Conservation (phyloP, 495 filamentous ascomycete genomes). For the Neurospora pannonica region DNA sequence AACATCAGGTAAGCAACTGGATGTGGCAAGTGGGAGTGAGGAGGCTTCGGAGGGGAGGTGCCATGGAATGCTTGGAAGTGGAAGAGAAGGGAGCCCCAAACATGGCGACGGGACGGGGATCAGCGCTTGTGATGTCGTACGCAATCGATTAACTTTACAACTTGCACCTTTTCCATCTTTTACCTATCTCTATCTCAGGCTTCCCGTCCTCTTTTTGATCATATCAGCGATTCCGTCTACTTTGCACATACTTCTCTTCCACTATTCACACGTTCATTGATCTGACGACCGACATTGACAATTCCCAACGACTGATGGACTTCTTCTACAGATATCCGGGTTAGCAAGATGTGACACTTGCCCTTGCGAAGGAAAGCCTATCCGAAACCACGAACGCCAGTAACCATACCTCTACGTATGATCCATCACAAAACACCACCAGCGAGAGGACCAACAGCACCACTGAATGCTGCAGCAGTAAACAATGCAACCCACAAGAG, state of each 20-base stretch:
- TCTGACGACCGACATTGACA: not conserved
- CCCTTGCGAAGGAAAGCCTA: not conserved
- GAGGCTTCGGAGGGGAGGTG: not conserved
- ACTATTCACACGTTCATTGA: not conserved
- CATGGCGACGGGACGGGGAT: not conserved
- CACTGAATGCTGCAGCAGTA: not conserved
- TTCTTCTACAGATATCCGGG: not conserved
- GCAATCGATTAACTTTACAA: not conserved
- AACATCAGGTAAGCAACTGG: not conserved
- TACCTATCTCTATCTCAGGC: not conserved
- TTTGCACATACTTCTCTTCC: not conserved
- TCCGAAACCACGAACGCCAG: not conserved
- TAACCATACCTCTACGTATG: not conserved
- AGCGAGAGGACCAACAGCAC: not conserved
- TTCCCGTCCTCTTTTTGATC: not conserved
- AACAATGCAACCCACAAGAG: conserved; percentile 41
- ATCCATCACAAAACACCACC: not conserved
- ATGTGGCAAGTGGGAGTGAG: not conserved
- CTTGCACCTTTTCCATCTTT: not conserved
- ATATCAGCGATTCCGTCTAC: not conserved
- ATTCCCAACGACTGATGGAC: not conserved
- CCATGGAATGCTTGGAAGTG: not conserved
- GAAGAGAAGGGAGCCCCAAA: not conserved
- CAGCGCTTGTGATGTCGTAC: not conserved
- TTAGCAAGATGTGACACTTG: not conserved